Evolutionary conservation across 2,329 filamentous ascomycete species (phyloP), one percentile per base, ranked within the genome.

Genomic region (Conoideocrella luteorostrata): DNA sequence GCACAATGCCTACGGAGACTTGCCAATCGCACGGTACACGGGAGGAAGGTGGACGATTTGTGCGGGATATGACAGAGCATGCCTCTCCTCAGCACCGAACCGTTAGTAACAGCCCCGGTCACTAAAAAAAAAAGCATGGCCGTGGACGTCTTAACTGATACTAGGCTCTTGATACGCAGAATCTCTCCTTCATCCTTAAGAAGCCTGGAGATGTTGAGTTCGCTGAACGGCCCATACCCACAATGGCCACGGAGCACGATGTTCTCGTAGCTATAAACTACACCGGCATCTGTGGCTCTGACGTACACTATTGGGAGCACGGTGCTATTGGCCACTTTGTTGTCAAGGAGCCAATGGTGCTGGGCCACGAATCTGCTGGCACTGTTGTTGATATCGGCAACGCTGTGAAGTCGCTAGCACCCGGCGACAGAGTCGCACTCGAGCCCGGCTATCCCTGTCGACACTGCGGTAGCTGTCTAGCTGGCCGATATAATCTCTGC

Each of bases 281-380:
- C 2, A 82, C 78, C 3, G 80, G 80, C 34, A 77, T 84, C 29
- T 84, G 80, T 61, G 80, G 80, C 32, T 84, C 80, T 1, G 81
- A 85, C 52, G 74, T 85, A 50, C 81, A 86, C 56, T 81, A 84
- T 52, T 85, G 81, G 81, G 79, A 80, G 52, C 66, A 69, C 1
- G 82, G 82, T 20, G 64, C 72, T 11, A 85, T 86, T 53, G 82
- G 82, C 3, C 69, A 72, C 2, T 67, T 85, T 2, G 70, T 78
- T 2, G 74, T 86, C 11, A 71, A 80, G 46, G 74, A 75, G 17
- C 77, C 83, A 50, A 81, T 78, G 52, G 80, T 83, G 41, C 69
- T 84, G 36, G 80, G 81, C 18, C 81, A 84, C 49, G 80, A 85
- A 59, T 78, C 74, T 4, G 73, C 79, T 9, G 81, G 80, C 5